These are phyloP conservation scores for Melanomma pulvis-pyrius DNA, from an alignment of 495 filamentous ascomycete genomes.

Conservation along the genomic window DNA sequence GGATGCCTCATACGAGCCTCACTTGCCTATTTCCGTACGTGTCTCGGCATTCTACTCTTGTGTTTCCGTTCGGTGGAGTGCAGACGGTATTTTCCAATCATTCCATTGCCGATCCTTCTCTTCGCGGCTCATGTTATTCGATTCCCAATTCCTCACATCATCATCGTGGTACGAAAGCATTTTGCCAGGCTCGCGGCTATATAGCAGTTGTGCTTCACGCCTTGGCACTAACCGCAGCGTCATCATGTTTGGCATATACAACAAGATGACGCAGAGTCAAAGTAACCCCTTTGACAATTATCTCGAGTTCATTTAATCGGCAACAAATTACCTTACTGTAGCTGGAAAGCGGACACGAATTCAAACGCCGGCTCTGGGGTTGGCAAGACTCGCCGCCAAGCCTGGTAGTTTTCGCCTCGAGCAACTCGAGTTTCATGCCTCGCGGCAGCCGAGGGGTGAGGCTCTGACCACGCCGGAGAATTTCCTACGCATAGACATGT, in stretches of 20 bases:
- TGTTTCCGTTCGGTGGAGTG: not conserved
- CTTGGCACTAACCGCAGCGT: too few relatives aligned
- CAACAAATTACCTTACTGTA: not conserved
- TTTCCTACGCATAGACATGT: conserved; percentile 6
- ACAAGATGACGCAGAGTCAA: too few relatives aligned
- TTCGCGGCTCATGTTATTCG: not conserved
- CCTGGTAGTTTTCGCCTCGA: conserved; percentile 14
- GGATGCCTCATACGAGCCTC: not conserved
- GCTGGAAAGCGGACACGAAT: not conserved
- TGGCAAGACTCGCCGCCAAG: conserved; percentile 11
- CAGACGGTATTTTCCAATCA: not conserved
- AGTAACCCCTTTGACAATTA: too few relatives aligned
- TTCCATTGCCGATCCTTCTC: not conserved
- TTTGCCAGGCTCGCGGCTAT: not conserved
- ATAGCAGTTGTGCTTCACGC: not conserved
- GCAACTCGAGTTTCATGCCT: conserved; percentile 25
- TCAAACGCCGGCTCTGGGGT: not conserved
- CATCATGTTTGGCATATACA: too few relatives aligned
- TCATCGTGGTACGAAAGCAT: not conserved
- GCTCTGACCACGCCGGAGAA: conserved; percentile 6
- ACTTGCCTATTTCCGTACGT: not conserved
- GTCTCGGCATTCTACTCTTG: not conserved
- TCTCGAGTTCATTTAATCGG: too few relatives aligned
- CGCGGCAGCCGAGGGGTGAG: not conserved
- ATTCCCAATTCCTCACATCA: too few relatives aligned